Conservation (phyloP, 768 basidiomycete species). For the Russula sp. region DNA sequence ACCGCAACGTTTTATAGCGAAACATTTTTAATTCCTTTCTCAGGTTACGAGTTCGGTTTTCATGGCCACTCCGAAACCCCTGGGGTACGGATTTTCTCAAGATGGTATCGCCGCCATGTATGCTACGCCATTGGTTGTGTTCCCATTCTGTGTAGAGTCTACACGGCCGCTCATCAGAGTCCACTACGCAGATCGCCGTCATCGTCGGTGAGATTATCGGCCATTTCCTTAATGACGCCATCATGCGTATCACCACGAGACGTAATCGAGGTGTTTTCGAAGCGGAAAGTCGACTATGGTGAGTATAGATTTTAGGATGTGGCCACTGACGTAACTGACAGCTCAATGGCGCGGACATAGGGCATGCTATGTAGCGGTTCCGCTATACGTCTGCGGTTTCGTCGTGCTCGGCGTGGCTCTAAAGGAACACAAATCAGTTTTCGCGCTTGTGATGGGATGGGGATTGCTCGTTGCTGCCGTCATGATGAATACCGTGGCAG, state of each 20-base stretch:
- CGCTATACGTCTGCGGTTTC: slow-evolving; percentile 59
- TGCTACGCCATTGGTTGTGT: slow-evolving; percentile 52
- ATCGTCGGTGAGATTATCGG: slow-evolving; percentile 53
- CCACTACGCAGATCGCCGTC: slow-evolving; percentile 43
- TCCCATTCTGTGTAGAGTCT: not conserved
- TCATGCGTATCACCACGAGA: slow-evolving; percentile 45
- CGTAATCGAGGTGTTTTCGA: slow-evolving; percentile 52
- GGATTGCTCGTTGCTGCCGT: slow-evolving; percentile 48
- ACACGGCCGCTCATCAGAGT: not conserved
- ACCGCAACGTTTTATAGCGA: not conserved
- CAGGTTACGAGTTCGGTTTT: slow-evolving; percentile 67
- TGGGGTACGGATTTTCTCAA: slow-evolving; percentile 52
- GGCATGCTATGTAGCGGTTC: slow-evolving; percentile 59
- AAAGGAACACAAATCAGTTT: slow-evolving; percentile 52
- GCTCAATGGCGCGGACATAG: slow-evolving; percentile 35
- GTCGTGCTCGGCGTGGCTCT: slow-evolving; percentile 54
- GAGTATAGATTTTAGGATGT: slow-evolving; percentile 18
- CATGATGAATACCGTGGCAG: slow-evolving; percentile 60
- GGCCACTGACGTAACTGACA: no score
- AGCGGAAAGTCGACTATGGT: slow-evolving; percentile 60
- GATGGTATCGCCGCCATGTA: slow-evolving; percentile 53
- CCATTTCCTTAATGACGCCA: slow-evolving; percentile 50
- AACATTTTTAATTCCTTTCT: not conserved
- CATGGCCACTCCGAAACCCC: slow-evolving; percentile 45
- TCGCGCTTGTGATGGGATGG: slow-evolving; percentile 64